A percentile compares a stretch with the other conserved stretches of the same genome.
These are phyloP conservation scores for Lachnellula suecica DNA, from an alignment of 2,329 filamentous ascomycete genomes.

Conservation along the genomic window DNA sequence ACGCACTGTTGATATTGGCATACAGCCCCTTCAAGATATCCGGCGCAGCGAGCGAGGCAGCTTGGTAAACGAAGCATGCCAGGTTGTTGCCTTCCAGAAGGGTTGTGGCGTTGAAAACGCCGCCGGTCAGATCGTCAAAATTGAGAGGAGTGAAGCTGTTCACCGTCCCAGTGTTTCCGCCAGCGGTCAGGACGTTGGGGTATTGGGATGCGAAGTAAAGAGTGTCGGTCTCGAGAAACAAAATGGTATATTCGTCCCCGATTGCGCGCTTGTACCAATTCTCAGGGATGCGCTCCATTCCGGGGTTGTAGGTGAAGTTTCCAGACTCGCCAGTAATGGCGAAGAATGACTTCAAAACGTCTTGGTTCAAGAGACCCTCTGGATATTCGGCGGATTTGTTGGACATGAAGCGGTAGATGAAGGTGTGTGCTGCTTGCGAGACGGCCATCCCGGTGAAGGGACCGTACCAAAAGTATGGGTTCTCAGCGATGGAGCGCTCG, in stretches of 20 bases:
- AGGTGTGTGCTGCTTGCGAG: constrained; percentile 22
- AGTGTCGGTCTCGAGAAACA: too few species aligned
- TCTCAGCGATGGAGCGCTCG: constrained; percentile 26
- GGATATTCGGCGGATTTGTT: background rate
- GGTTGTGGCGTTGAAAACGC: constrained; percentile 41
- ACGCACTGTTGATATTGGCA: background rate
- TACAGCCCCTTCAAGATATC: constrained; percentile 34
- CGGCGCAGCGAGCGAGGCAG: constrained; percentile 39
- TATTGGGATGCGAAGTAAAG: too few species aligned
- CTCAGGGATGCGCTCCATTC: background rate
- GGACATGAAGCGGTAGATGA: constrained; percentile 25
- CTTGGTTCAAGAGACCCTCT: constrained; percentile 21
- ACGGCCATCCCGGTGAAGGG: constrained; percentile 28
- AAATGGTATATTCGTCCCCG: too few species aligned
- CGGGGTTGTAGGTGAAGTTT: constrained; percentile 7
- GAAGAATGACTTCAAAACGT: constrained; percentile 3
- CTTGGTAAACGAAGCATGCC: constrained; percentile 42
- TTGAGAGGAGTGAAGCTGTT: constrained; percentile 51
- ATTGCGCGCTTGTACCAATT: constrained; percentile 1
- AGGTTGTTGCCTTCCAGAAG: constrained; percentile 48
- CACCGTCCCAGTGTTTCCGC: constrained; percentile 51
- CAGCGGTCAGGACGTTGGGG: constrained; percentile 44
- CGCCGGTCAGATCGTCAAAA: constrained; percentile 41
- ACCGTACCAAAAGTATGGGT: constrained; percentile 32
- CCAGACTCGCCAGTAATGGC: constrained; percentile 5